phyloP scores from a whole-genome alignment of 2,329 filamentous ascomycete species.

The Colletotrichum liriopes region DNA sequence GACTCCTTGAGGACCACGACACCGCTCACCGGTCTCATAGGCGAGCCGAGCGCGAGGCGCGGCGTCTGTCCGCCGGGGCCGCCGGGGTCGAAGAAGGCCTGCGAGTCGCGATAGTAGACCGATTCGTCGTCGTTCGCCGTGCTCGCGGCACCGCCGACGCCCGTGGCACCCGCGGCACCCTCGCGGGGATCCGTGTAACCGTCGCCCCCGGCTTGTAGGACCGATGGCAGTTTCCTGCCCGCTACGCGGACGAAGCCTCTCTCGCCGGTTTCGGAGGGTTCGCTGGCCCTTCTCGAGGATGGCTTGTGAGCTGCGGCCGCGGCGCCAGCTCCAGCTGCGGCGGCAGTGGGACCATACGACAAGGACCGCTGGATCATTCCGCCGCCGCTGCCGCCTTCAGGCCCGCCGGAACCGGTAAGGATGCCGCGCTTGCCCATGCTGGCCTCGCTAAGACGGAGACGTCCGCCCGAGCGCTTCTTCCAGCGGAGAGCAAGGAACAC shows the following conservation, averaged over 20 bases:
- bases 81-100: constrained; percentile 59
- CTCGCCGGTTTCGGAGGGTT: constrained; percentile 61
- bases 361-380: constrained; percentile 65
- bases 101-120: constrained; percentile 69
- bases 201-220: constrained; percentile 74
- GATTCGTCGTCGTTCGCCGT: constrained; percentile 58
- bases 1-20: constrained; percentile 75
- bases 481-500: constrained; percentile 69
- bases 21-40: constrained; percentile 74
- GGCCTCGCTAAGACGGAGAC: constrained; percentile 60
- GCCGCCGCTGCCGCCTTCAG: constrained; percentile 44
- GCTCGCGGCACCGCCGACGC: constrained; percentile 46
- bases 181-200: constrained; percentile 70
- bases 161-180: constrained; percentile 49
- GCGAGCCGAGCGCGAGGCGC: constrained; percentile 68
- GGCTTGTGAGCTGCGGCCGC: constrained; percentile 45
- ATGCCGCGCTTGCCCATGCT: constrained; percentile 52
- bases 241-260: constrained; percentile 76
- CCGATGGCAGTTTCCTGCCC: constrained; percentile 75
- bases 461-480: constrained; percentile 66
- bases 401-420: constrained; percentile 47
- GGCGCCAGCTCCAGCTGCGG: constrained; percentile 24
- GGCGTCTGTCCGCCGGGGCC: constrained; percentile 49
- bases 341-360: constrained; percentile 49
- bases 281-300: constrained; percentile 53